phyloP scores from a whole-genome alignment of 139 green algal species.

The Pedinophyceae sp. region DNA sequence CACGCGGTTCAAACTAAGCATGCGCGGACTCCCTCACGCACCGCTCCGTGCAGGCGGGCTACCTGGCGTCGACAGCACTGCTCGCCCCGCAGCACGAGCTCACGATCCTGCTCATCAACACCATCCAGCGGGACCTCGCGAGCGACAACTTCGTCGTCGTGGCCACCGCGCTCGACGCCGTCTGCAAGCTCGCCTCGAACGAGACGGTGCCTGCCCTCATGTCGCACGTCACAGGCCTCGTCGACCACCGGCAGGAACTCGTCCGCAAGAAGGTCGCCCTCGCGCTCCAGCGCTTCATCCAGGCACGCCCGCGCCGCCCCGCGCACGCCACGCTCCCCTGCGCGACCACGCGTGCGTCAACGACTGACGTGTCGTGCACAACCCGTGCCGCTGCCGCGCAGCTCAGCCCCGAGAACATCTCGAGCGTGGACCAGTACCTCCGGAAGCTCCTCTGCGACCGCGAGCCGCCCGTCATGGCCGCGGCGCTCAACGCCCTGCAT shows the following conservation, averaged over 20 bases:
- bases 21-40: not conserved
- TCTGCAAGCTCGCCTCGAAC: slow-evolving; percentile 51
- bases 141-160: slow-evolving; percentile 83
- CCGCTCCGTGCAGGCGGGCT: slow-evolving; percentile 82
- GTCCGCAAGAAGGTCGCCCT: slow-evolving; percentile 94
- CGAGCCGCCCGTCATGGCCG: slow-evolving; percentile 87
- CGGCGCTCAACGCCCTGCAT: slow-evolving; percentile 76
- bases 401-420: not conserved
- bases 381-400: not conserved
- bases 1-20: no score
- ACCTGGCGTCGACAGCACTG: slow-evolving; percentile 80
- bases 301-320: not conserved
- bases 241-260: slow-evolving; percentile 56
- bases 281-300: slow-evolving; percentile 61
- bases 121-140: slow-evolving; percentile 77
- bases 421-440: not conserved
- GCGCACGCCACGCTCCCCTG: no score
- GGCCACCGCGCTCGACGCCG: slow-evolving; percentile 37
- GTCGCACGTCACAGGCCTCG: slow-evolving; percentile 38
- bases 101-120: slow-evolving; percentile 92
- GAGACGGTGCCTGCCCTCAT: slow-evolving; percentile 65
- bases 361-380: not conserved
- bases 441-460: slow-evolving; percentile 17
- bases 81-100: slow-evolving; percentile 77
- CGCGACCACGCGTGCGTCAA: no score